Base-by-base conservation (phyloP, 2,329 filamentous ascomycete genomes). In the Gaeumannomyces tritici region DNA sequence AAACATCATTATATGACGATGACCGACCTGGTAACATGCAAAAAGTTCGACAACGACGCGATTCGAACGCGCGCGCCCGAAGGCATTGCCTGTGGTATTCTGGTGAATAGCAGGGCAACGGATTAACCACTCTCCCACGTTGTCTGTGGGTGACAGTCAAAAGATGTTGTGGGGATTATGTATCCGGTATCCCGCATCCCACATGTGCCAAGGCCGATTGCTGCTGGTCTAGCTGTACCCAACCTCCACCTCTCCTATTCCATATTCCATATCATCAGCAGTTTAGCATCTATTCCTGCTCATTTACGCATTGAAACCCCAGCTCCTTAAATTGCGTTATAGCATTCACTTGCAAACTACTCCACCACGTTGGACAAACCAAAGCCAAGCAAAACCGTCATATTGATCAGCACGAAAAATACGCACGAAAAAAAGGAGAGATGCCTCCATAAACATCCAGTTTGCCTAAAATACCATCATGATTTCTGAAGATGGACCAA, bases 81-180 rank as follows among this genome's bases (percentile, higher is more conserved):
- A 47, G 42, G 42, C 42, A 47, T 47, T 47, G 42, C 18, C 42
- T 47, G 21, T 47, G 42, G 6, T 47, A 47, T 18, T 47, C 42
- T 15, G 42, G 18, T 47, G 18, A 33, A 66, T 35, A 65, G 54
- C 61, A 42, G 61, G 68, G 61, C 54, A 65, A 54, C 67, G 42
- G 42, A 47, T 47, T 47, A 47, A 47, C 42, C 42, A 47, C 42
- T 47, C 42, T 47, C 42, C 42, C 42, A 47, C 42, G 42, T 47
- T 47, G 42, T 47, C 42, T n/a, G 42, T 35, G 42, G 42, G 15
- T 47, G 42, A 18, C 42, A 18, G 18, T 47, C 11, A n/a, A 18
- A 18, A 21, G 42, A 8, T n/a, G 42, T 18, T 21, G 42, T 47
- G 42, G 42, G 42, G 42, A n/a, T n/a, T 47, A 47, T 47, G n/a